phyloP scores from a whole-genome alignment of 345 rosid species.

The Lepidium aucheri region DNA sequence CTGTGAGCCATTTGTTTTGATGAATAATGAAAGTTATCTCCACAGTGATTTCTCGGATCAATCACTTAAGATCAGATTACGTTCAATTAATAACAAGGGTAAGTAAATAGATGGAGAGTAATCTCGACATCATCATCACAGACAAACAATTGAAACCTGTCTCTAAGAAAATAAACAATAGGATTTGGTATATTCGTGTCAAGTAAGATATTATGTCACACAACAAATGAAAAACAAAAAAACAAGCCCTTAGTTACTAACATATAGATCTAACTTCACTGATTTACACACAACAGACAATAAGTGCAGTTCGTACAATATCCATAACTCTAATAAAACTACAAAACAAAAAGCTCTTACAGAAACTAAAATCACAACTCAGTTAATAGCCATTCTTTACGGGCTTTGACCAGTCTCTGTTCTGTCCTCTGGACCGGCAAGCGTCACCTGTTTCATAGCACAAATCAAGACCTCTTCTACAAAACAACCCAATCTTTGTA shows the following conservation, averaged over 20 bases:
- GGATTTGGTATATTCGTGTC: neutral
- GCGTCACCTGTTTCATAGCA: conserved; percentile 27
- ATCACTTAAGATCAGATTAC: no score
- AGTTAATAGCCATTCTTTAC: neutral
- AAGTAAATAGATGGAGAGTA: no score
- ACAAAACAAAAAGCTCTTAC: conserved; percentile 18
- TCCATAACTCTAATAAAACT: conserved; percentile 10
- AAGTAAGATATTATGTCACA: neutral
- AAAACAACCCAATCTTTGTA: neutral
- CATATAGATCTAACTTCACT: conserved; percentile 8
- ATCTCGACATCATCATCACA: no score
- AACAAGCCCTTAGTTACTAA: neutral
- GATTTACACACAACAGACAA: conserved; percentile 18
- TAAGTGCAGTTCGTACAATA: conserved; percentile 13
- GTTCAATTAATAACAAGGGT: no score
- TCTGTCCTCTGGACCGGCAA: conserved; percentile 33
- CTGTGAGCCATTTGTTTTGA: no score
- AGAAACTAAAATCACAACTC: conserved; percentile 3
- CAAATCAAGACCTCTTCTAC: neutral
- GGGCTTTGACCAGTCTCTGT: conserved; percentile 11
- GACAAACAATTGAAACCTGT: no score
- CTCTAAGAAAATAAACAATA: no score
- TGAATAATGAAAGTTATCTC: no score
- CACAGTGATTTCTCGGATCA: no score
- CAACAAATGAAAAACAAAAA: neutral